Conservation (phyloP, 805 yeast species). For the Ogataea salicorniae region DNA sequence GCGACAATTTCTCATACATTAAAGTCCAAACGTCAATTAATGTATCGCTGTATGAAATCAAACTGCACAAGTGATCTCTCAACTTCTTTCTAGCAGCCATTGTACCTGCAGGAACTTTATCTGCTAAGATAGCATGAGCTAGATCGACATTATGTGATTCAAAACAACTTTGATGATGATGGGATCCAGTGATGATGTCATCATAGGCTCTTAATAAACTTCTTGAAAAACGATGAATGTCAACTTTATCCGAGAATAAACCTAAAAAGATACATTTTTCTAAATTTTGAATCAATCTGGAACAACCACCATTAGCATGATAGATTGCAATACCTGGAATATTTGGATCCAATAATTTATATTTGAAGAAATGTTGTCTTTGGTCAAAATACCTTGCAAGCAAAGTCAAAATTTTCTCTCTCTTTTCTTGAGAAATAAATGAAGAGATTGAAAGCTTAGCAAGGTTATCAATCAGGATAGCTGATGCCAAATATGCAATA, state of each 20-base stretch:
- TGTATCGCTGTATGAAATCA: constrained; percentile 34
- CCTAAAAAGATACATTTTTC: constrained; percentile 50
- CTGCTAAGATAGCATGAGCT: constrained; percentile 42
- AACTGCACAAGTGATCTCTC: constrained; percentile 35
- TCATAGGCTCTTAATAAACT: constrained; percentile 31
- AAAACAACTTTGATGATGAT: constrained; percentile 23
- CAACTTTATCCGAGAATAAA: constrained; percentile 46
- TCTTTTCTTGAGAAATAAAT: constrained; percentile 15
- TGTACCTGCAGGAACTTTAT: constrained; percentile 61
- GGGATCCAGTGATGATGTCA: constrained; percentile 14
- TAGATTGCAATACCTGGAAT: constrained; percentile 1
- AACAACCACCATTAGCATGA: constrained; percentile 27
- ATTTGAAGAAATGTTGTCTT: constrained; percentile 24
- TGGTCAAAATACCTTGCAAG: constrained; percentile 35
- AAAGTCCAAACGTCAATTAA: constrained; percentile 37
- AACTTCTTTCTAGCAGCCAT: constrained; percentile 70
- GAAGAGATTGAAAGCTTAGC: constrained; percentile 27
- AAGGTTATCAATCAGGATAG: constrained; percentile 33
- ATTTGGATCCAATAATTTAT: background rate
- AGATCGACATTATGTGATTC: constrained; percentile 32
- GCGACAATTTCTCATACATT: constrained; percentile 36
- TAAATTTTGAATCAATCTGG: constrained; percentile 32
- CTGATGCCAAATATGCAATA: constrained; percentile 35
- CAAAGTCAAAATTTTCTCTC: constrained; percentile 34
- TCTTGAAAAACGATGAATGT: constrained; percentile 44